Conservation (phyloP, 306 rosid species). For the Rosa rugosa region DNA sequence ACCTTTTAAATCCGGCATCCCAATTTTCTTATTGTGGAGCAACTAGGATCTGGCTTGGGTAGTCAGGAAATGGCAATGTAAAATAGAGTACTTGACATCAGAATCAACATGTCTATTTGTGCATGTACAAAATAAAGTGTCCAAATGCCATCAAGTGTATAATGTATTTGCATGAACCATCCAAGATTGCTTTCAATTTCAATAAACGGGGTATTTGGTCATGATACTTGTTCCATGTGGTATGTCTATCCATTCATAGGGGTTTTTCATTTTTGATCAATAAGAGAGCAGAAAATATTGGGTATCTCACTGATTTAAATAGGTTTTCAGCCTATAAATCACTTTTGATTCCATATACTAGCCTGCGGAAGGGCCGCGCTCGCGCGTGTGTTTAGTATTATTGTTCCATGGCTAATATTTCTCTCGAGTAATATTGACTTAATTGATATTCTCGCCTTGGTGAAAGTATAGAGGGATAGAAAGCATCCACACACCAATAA, state of each 20-base stretch:
- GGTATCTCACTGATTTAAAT: no score
- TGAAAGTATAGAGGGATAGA: no score
- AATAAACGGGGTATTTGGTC: not conserved
- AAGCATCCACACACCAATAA: no score
- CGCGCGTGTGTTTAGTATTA: no score
- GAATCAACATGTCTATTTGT: not conserved
- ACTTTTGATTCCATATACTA: no score
- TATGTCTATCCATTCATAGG: not conserved
- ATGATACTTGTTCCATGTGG: not conserved
- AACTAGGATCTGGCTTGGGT: not conserved
- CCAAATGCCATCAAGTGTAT: not conserved
- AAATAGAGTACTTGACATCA: not conserved
- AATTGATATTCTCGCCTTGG: no score
- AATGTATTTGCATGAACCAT: not conserved
- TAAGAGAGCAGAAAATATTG: no score
- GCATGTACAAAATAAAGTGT: not conserved
- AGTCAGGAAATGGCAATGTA: not conserved
- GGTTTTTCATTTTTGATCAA: not conserved
- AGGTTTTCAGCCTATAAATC: no score
- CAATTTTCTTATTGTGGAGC: not conserved
- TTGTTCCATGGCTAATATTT: no score
- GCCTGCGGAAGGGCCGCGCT: no score
- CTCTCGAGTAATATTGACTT: no score
- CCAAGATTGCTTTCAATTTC: not conserved
- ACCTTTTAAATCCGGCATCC: conserved; percentile 8